Conservation (phyloP, 805 yeast genomes). For the Candida odintsovae region DNA sequence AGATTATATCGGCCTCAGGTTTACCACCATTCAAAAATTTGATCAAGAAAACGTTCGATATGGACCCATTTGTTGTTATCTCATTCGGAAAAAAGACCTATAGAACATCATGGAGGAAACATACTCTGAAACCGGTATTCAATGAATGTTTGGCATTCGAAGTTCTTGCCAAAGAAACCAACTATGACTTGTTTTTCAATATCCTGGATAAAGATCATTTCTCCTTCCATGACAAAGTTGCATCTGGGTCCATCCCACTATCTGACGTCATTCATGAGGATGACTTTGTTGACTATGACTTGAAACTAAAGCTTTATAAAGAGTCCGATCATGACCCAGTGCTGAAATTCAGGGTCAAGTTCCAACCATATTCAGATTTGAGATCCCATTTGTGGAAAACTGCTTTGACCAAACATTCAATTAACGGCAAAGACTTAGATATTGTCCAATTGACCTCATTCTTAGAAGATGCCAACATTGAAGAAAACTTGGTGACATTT, state of each 20-base stretch:
- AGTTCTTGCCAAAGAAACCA: conserved; percentile 56
- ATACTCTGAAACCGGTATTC: conserved; percentile 75
- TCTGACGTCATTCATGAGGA: conserved; percentile 32
- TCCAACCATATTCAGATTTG: conserved; percentile 57
- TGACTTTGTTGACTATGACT: conserved; percentile 24
- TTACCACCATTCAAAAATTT: conserved; percentile 70
- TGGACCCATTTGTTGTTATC: conserved; percentile 94
- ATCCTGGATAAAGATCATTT: conserved; percentile 82
- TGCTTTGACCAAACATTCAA: conserved; percentile 44
- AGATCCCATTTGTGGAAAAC: conserved; percentile 67
- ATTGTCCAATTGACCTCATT: conserved; percentile 57
- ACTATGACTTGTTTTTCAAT: conserved; percentile 61
- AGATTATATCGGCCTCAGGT: conserved; percentile 65
- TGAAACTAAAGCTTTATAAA: conserved; percentile 31
- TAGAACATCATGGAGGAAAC: conserved; percentile 79
- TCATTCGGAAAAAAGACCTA: conserved; percentile 86
- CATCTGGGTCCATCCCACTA: conserved; percentile 54
- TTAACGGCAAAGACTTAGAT: conserved; percentile 30
- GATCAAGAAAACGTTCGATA: conserved; percentile 74
- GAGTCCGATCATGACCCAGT: conserved; percentile 38
- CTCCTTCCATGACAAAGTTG: conserved; percentile 80
- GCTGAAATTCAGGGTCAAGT: conserved; percentile 55
- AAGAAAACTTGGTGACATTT: conserved; percentile 17
- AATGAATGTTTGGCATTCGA: conserved; percentile 80
- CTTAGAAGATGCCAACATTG: conserved; percentile 36